A percentile compares a stretch with the other conserved stretches of the same genome.
Conservation (phyloP, 2,329 filamentous ascomycete genomes). For the Claviceps quebecensis region DNA sequence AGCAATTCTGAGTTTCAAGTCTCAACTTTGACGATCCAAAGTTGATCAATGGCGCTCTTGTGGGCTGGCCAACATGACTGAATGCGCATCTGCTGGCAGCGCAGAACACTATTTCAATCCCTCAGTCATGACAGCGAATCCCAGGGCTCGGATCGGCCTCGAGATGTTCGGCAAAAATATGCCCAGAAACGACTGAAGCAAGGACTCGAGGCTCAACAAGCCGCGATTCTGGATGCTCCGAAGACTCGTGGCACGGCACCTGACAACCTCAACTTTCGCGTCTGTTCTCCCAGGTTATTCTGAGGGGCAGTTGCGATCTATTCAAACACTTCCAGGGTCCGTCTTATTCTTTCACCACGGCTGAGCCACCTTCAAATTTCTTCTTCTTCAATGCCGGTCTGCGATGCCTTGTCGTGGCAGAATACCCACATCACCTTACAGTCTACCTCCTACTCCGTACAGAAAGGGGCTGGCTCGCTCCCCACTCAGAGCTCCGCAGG, state of each 20-base stretch:
- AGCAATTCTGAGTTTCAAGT: neutral
- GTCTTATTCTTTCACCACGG: neutral
- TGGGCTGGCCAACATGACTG: neutral
- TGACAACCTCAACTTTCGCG: neutral
- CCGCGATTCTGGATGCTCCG: too few species aligned
- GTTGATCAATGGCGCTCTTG: neutral
- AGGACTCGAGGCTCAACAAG: too few species aligned
- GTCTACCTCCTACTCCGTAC: too few species aligned
- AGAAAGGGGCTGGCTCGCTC: too few species aligned
- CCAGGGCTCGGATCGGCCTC: too few species aligned
- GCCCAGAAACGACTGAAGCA: neutral
- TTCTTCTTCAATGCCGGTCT: neutral
- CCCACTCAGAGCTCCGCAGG: too few species aligned
- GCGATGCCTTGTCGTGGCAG: neutral
- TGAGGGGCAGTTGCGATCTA: neutral
- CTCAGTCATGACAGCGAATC: neutral
- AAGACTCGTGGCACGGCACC: too few species aligned
- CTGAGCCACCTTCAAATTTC: neutral
- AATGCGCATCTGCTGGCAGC: neutral
- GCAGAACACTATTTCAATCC: neutral
- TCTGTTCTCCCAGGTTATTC: neutral
- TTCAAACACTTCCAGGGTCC: neutral
- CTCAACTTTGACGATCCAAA: neutral
- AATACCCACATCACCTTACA: neutral
- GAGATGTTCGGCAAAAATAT: neutral